phyloP scores from a whole-genome alignment of 192 early-diverging fungal genomes.

The Backusella tarrabulga region DNA sequence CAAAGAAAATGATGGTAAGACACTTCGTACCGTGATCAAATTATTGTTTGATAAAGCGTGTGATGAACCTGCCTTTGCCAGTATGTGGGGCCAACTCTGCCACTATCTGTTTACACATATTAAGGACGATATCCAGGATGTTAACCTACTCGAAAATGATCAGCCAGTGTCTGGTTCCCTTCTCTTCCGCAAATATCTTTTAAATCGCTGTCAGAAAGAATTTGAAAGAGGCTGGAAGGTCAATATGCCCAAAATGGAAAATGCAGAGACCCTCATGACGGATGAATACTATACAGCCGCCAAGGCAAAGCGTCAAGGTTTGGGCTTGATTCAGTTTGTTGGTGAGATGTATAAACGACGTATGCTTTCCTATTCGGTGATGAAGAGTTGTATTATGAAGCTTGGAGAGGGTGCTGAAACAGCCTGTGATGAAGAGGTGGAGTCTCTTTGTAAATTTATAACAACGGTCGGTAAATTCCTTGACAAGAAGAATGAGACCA shows the following conservation, averaged over 20 bases:
- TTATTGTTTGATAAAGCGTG: constrained; percentile 94
- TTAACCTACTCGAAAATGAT: constrained; percentile 56
- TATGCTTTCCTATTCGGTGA: constrained; percentile 94
- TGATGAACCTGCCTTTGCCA: constrained; percentile 88
- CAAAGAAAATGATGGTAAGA: constrained; percentile 64
- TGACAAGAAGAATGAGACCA: constrained; percentile 58
- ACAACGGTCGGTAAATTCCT: constrained; percentile 85
- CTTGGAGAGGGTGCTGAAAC: constrained; percentile 68
- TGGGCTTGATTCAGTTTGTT: constrained; percentile 93
- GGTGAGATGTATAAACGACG: constrained; percentile 91
- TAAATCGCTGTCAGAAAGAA: constrained; percentile 94
- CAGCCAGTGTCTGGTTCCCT: constrained; percentile 53
- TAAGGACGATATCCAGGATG: constrained; percentile 54
- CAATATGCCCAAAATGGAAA: constrained; percentile 65
- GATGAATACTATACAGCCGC: constrained; percentile 80
- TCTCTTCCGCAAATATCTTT: constrained; percentile 88
- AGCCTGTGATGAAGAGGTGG: constrained; percentile 94
- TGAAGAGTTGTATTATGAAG: constrained; percentile 86
- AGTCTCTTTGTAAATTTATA: constrained; percentile 90
- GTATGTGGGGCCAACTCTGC: constrained; percentile 90
- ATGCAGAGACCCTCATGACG: constrained; percentile 63
- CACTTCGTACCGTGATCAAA: constrained; percentile 81
- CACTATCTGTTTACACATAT: constrained; percentile 69
- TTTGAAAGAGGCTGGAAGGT: constrained; percentile 92
- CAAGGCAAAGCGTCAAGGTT: constrained; percentile 94